phyloP scores from a whole-genome alignment of 1,284 basidiomycete species.

The Marasmius tenuissimus region DNA sequence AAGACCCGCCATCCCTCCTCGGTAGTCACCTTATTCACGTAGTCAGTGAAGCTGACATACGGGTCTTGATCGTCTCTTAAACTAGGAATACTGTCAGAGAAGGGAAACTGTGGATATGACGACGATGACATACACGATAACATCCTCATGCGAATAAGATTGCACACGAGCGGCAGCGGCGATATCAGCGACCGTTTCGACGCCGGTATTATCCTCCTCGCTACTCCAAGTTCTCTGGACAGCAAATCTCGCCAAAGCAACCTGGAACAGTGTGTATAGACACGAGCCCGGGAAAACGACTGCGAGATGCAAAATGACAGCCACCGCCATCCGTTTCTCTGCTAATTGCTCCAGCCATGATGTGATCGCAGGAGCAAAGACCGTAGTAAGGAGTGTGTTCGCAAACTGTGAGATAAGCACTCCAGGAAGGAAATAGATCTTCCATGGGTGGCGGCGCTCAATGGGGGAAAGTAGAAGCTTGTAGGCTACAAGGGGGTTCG shows the following conservation, averaged over 20 bases:
- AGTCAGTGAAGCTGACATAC: not conserved
- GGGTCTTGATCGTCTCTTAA: not conserved
- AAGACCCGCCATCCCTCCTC: constrained; percentile 1
- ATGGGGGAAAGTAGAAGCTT: not conserved
- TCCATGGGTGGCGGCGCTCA: not conserved
- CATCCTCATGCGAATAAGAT: not conserved
- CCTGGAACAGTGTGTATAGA: not conserved
- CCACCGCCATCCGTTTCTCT: not conserved
- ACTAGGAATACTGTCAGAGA: not conserved
- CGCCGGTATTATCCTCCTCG: not conserved
- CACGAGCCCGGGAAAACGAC: not conserved
- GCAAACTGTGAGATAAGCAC: not conserved
- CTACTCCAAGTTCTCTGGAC: not conserved
- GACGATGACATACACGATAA: constrained; percentile 1
- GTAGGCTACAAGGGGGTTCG: not conserved
- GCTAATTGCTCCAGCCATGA: not conserved
- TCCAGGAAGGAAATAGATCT: not conserved
- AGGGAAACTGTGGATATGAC: no score
- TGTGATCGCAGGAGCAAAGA: not conserved
- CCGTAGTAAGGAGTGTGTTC: not conserved
- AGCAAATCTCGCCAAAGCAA: not conserved
- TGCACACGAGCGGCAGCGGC: not conserved
- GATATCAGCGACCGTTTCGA: not conserved
- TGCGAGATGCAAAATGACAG: not conserved
- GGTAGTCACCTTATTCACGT: not conserved